Conservation (phyloP, 1,284 basidiomycete genomes). For the Megacollybia platyphylla region DNA sequence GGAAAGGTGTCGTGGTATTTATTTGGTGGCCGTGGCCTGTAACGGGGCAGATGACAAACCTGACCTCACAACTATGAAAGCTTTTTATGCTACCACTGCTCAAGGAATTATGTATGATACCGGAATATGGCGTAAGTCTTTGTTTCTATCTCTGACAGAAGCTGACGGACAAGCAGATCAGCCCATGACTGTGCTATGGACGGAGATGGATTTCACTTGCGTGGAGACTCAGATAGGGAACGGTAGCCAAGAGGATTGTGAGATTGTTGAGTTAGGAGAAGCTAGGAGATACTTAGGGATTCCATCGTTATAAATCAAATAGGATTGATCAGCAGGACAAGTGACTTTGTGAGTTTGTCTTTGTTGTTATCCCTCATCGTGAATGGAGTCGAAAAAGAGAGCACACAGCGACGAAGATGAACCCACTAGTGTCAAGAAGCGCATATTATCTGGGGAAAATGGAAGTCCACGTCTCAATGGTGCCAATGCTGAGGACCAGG, state of each 20-base stretch:
- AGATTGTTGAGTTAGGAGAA: conserved; percentile 51
- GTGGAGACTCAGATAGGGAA: conserved; percentile 79
- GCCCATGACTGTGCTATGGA: conserved; percentile 71
- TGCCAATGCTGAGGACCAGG: conserved; percentile 26
- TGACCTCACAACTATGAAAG: conserved; percentile 59
- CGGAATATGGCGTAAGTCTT: conserved; percentile 76
- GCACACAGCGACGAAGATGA: conserved; percentile 44
- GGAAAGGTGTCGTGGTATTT: conserved; percentile 37
- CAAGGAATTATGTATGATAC: conserved; percentile 80
- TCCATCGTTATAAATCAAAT: neutral
- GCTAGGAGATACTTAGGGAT: conserved; percentile 13
- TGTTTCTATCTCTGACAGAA: conserved; percentile 6
- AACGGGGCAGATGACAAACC: conserved; percentile 69
- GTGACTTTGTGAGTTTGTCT: conserved; percentile 2
- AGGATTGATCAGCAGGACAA: neutral
- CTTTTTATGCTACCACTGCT: conserved; percentile 66
- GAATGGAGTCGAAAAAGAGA: conserved; percentile 55
- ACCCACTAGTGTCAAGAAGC: conserved; percentile 47
- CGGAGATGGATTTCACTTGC: conserved; percentile 72
- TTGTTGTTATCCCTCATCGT: conserved; percentile 1
- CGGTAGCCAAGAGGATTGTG: conserved; percentile 61
- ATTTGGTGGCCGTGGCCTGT: conserved; percentile 76
- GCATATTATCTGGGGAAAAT: conserved; percentile 40
- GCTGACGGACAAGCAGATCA: conserved; percentile 41
- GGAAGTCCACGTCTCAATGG: conserved; percentile 55